Evolutionary conservation across 2,329 filamentous ascomycete genomes (phyloP), one percentile per base, ranked within the genome.

Genomic region (Stagonosporopsis rhizophila): DNA sequence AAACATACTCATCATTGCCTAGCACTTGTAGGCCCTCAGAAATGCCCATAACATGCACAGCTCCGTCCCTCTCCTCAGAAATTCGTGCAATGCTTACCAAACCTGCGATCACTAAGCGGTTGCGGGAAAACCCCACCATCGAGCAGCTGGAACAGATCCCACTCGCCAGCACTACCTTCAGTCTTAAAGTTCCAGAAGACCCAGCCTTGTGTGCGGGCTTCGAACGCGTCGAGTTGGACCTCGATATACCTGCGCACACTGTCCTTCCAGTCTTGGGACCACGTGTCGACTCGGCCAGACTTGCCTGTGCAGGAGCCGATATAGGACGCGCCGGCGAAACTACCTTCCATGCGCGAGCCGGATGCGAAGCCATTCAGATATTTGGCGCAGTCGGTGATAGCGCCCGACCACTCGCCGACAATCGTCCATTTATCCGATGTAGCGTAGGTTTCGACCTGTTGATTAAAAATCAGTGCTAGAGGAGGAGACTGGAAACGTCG

Each of bases 361-460:
- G 83, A n/a, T 6, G 52, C 57, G 52, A 67, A 73, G 56, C 75
- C 79, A 59, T 82, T 82, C 37, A 82, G 74, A 30, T 76, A 73
- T 1, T 71, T 70, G 7, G 83, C 82, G 65, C 83, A 84, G 67
- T 86, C 83, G 0, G 87, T 89, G 76, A 89, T 80, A 30, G 87
- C 87, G 17, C 80, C 87, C 0, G 82, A 85, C 87, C 87, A 90
- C 73, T 90, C 88, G 46, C 87, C 87, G 3, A 88, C 81, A 39
- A 89, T 78, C 15, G 83, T 83, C 81, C 84, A 87, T 71, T 89
- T 89, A 72, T 89, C 85, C 2, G 79, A 77, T 34, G 78, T 76
- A 5, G 75, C 69, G 52, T 85, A 85, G 11, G 73, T 69, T 15
- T 72, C 66, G 23, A 59, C 65, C 65, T 67, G 25, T 34, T 14